These are phyloP conservation scores for Diplocarpon mali DNA, from an alignment of 2,329 filamentous ascomycete species.

Conservation along the genomic window DNA sequence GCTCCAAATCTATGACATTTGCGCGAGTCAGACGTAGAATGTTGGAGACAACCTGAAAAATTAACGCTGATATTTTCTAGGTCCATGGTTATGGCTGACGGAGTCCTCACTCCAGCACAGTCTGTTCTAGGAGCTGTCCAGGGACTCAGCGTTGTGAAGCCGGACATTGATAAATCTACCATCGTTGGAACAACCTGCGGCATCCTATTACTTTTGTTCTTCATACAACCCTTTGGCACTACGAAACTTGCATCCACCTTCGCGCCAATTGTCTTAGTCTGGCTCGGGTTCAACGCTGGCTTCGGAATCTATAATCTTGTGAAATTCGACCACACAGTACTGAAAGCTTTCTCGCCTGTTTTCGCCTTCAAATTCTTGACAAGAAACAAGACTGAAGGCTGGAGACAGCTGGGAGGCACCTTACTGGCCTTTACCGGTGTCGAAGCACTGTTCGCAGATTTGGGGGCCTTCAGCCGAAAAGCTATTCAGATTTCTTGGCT, in stretches of 20 bases:
- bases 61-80: slow-evolving; percentile 1
- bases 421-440: slow-evolving; percentile 65
- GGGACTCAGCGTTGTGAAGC: slow-evolving; percentile 46
- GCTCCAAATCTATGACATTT: not conserved
- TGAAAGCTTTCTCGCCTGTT: slow-evolving; percentile 44
- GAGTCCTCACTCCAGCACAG: slow-evolving; percentile 57
- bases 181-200: slow-evolving; percentile 53
- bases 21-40: no score
- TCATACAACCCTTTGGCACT: slow-evolving; percentile 54
- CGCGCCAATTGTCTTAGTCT: slow-evolving; percentile 56
- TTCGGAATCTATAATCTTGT: slow-evolving; percentile 54
- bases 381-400: slow-evolving; percentile 45
- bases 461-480: slow-evolving; percentile 59
- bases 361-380: slow-evolving; percentile 50
- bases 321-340: slow-evolving; percentile 39
- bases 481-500: slow-evolving; percentile 68
- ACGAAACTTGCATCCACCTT: slow-evolving; percentile 47
- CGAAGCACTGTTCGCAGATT: slow-evolving; percentile 65
- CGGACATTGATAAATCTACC: slow-evolving; percentile 41
- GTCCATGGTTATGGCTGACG: slow-evolving; percentile 52
- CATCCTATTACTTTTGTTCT: slow-evolving; percentile 52
- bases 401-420: slow-evolving; percentile 55
- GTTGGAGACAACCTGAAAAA: not conserved
- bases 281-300: slow-evolving; percentile 50
- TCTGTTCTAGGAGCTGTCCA: slow-evolving; percentile 59